Evolutionary conservation across 2,329 filamentous ascomycete genomes (phyloP).

Genomic region (Diaporthe amygdali): DNA sequence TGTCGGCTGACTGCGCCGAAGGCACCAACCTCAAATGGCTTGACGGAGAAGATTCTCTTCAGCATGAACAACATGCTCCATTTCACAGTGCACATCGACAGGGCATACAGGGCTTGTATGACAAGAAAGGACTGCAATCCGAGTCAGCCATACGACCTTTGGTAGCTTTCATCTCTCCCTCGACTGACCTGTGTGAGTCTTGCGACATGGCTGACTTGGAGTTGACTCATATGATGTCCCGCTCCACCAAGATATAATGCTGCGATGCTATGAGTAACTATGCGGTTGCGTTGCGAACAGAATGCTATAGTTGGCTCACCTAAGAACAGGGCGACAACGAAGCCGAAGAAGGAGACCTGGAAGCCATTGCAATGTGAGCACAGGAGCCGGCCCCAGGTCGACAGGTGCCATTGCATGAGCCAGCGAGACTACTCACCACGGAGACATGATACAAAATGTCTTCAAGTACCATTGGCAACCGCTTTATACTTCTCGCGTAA

Average conservation of each 20-base stretch:
- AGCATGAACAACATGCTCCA: constrained; percentile 24
- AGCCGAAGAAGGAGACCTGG: constrained; percentile 11
- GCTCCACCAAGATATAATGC: constrained; percentile 10
- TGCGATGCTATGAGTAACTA: background rate
- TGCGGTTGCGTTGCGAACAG: background rate
- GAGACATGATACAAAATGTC: constrained; percentile 13
- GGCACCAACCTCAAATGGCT: constrained; percentile 11
- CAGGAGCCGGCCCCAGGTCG: background rate
- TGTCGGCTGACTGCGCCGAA: background rate
- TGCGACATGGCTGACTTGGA: constrained; percentile 10
- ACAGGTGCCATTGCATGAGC: background rate
- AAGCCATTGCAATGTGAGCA: background rate
- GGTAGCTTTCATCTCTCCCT: no score
- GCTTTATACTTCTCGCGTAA: constrained; percentile 12
- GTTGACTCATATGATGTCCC: constrained; percentile 15
- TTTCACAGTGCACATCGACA: constrained; percentile 21
- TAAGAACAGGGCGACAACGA: constrained; percentile 11
- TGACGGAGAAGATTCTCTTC: constrained; percentile 21
- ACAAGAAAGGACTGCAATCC: constrained; percentile 14
- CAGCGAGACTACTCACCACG: background rate
- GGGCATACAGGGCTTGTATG: constrained; percentile 7
- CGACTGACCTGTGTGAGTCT: constrained; percentile 18
- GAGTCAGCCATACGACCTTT: background rate
- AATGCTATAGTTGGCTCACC: background rate
- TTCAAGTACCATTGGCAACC: constrained; percentile 2